These are phyloP conservation scores for Diaporthe aspalathi DNA, from an alignment of 2,329 filamentous ascomycete genomes.

Conservation along the genomic window DNA sequence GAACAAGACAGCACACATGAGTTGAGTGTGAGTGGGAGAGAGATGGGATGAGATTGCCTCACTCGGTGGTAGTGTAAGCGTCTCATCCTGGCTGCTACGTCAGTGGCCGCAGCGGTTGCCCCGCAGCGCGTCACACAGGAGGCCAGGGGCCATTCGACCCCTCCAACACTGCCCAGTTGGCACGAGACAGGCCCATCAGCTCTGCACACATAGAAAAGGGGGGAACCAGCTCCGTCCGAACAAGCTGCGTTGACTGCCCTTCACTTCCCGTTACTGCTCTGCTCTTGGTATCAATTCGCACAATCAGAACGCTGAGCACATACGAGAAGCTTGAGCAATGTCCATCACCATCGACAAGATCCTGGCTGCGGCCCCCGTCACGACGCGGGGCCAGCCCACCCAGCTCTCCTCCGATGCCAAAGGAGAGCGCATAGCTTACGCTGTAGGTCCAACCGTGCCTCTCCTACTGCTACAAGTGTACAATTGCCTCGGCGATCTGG, in stretches of 20 bases:
- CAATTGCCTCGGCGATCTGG: neutral
- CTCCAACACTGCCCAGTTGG: conserved; percentile 26
- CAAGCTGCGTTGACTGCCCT: neutral
- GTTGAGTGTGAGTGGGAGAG: neutral
- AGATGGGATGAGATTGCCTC: conserved; percentile 1
- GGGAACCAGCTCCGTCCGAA: neutral
- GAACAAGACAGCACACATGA: neutral
- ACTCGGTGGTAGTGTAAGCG: neutral
- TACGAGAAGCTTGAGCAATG: conserved; percentile 46
- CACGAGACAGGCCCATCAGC: neutral
- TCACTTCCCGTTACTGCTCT: neutral
- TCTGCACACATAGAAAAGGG: conserved; percentile 18
- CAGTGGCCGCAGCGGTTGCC: conserved; percentile 22
- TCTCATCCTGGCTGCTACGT: conserved; percentile 7
- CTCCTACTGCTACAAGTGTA: neutral
- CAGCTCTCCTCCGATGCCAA: conserved; percentile 89
- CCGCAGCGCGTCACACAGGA: conserved; percentile 20
- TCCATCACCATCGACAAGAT: conserved; percentile 74
- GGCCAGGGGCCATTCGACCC: conserved; percentile 14
- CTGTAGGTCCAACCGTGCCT: conserved; percentile 67
- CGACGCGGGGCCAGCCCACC: conserved; percentile 86
- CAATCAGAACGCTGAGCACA: neutral
- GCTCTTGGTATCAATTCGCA: neutral
- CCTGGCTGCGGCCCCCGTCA: conserved; percentile 86
- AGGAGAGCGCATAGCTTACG: conserved; percentile 92